Conservation (phyloP, 1,284 basidiomycete species). For the Macrocybe sp. region DNA sequence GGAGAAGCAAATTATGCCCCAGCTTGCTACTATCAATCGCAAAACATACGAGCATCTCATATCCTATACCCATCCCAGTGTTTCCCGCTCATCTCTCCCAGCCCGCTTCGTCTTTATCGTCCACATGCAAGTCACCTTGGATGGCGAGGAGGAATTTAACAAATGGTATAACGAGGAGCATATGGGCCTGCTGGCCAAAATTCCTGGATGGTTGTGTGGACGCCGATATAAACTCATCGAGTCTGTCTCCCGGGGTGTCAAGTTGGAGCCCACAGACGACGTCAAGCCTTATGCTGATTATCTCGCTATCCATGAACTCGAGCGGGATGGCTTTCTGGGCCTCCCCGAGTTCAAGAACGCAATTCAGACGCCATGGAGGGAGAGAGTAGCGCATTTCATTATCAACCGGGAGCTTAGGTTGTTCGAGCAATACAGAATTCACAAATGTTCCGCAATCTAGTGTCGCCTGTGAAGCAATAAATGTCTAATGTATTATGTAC, state of each 20-base stretch:
- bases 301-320: constrained; percentile 28
- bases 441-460: not conserved
- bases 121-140: constrained; percentile 26
- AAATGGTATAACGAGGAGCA: constrained; percentile 34
- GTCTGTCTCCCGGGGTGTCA: constrained; percentile 16
- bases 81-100: constrained; percentile 22
- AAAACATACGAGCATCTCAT: constrained; percentile 36
- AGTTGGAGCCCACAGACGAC: constrained; percentile 13
- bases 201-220: constrained; percentile 29
- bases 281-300: constrained; percentile 17
- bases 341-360: constrained; percentile 21
- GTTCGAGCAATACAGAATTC: constrained; percentile 10
- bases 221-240: constrained; percentile 26
- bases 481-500: too few species aligned
- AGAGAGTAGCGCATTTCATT: constrained; percentile 7
- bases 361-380: constrained; percentile 11
- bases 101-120: constrained; percentile 28
- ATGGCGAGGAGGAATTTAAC: constrained; percentile 37
- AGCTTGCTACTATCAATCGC: constrained; percentile 34
- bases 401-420: constrained; percentile 6
- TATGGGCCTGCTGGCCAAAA: constrained; percentile 25
- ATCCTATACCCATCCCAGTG: constrained; percentile 17
- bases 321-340: constrained; percentile 19
- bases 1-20: constrained; percentile 35
- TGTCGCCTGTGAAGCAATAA: too few species aligned